phyloP scores from a whole-genome alignment of 1,284 basidiomycete species.

The Exobasidium cylindrosporum region DNA sequence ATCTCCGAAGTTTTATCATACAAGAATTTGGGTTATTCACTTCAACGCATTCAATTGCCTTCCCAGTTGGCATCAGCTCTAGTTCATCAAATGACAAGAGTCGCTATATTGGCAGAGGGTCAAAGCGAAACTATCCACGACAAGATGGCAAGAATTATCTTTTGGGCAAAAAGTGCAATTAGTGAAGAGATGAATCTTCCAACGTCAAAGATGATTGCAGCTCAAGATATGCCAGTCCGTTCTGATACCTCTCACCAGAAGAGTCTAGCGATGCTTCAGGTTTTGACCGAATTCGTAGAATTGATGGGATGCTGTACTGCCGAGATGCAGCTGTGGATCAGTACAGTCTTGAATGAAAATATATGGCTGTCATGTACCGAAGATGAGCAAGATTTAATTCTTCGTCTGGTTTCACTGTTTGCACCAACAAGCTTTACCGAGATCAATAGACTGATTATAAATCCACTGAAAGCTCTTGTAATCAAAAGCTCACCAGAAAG shows the following conservation, averaged over 20 bases:
- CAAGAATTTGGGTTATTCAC: neutral
- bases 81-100: neutral
- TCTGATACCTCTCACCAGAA: neutral
- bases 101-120: neutral
- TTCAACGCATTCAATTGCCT: constrained; percentile 2
- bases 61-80: neutral
- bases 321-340: neutral
- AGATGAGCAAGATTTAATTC: neutral
- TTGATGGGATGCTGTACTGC: neutral
- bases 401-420: neutral
- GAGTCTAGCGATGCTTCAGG: neutral
- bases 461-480: neutral
- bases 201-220: neutral
- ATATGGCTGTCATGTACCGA: neutral
- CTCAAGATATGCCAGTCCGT: neutral
- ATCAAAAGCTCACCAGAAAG: neutral
- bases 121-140: neutral
- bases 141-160: neutral
- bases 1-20: neutral
- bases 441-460: neutral
- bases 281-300: neutral
- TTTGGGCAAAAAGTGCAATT: neutral
- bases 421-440: neutral
- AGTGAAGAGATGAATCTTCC: neutral
- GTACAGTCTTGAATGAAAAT: neutral